phyloP scores from a whole-genome alignment of 78 protist species.

The Chrysochromulina parva region DNA sequence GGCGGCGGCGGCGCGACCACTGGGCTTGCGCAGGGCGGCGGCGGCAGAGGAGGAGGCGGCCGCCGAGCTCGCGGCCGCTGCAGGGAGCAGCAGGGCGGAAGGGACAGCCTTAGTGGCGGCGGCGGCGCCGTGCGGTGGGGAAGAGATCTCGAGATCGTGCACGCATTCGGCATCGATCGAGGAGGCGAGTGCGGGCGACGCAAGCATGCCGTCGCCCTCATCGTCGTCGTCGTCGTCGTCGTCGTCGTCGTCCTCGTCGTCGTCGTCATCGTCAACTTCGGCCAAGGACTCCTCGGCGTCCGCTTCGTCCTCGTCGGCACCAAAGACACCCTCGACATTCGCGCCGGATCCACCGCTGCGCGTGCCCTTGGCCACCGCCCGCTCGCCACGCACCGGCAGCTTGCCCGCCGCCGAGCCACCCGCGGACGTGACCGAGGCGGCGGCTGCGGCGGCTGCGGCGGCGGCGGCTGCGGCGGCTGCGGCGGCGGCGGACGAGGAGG shows the following conservation, averaged over 20 bases:
- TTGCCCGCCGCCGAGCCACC: too few relatives aligned
- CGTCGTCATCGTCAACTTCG: not conserved
- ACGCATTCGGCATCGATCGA: not conserved
- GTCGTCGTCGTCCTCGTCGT: not conserved
- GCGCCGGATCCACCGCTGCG: slow-evolving; percentile 35
- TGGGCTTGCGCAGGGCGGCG: not conserved
- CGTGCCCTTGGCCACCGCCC: too few relatives aligned
- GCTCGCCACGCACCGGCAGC: too few relatives aligned
- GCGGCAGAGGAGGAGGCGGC: not conserved
- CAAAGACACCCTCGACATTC: too few relatives aligned
- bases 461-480: too few relatives aligned
- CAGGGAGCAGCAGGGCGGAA: not conserved
- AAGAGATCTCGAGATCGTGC: not conserved
- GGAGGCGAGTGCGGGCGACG: not conserved
- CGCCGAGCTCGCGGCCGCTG: not conserved
- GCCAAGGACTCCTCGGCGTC: not conserved
- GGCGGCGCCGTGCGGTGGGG: not conserved
- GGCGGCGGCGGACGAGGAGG: too few relatives aligned
- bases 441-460: too few relatives aligned
- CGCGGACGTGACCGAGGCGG: too few relatives aligned
- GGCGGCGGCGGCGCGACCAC: not conserved
- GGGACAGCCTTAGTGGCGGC: not conserved
- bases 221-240: slow-evolving; percentile 35
- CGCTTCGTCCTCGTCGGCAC: not conserved
- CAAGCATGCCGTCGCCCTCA: not conserved